Evolutionary conservation across 768 basidiomycete species (phyloP), one percentile per base, ranked within the genome.

Genomic region (Phaeotremella fagi): DNA sequence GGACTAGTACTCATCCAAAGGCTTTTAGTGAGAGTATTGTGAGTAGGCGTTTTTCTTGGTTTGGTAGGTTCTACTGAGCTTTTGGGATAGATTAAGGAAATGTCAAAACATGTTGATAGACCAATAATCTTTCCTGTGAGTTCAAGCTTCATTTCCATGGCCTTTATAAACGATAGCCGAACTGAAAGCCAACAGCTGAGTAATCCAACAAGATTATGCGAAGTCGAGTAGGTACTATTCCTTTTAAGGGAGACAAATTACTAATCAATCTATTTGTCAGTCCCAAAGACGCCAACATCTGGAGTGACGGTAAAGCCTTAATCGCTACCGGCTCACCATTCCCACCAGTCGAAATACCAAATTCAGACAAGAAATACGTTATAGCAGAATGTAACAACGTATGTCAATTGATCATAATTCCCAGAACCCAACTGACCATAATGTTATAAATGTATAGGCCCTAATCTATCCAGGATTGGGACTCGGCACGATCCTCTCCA

Each of bases 281-380:
- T 26, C 68, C 68, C 2, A 63, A 63, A 52, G 64, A 70, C 44
- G 50, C 60, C 18, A 61, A 61, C 25, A 22, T 62, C 22, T 94
- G 90, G 90, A 86, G 86, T 1, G 72, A 81, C 2, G 88, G 88
- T 3, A 83, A 81, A 67, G 90, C 88, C 11, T 75, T 92, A 53
- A 76, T 91, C 46, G 87, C 88, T 0, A 90, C 87, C 6, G 90
- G 90, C 11, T 86, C 85, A 54, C 88, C 88, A 1, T 92, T 91
- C 77, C 82, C 82, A 3, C 83, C 82, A n/a, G 85, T 83, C 22
- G 62, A 69, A 26, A 58, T 48, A 3, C 64, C 60, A 2, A 66
- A 61, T 1, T 27, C 44, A 12, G 55, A 60, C 50, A 64, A 64
- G 49, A 82, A 82, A 75, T 85, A 85, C 29, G 37, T 59, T 3